Evolutionary conservation across 2,329 filamentous ascomycete genomes (phyloP).

Genomic region (Aureobasidium zeae): DNA sequence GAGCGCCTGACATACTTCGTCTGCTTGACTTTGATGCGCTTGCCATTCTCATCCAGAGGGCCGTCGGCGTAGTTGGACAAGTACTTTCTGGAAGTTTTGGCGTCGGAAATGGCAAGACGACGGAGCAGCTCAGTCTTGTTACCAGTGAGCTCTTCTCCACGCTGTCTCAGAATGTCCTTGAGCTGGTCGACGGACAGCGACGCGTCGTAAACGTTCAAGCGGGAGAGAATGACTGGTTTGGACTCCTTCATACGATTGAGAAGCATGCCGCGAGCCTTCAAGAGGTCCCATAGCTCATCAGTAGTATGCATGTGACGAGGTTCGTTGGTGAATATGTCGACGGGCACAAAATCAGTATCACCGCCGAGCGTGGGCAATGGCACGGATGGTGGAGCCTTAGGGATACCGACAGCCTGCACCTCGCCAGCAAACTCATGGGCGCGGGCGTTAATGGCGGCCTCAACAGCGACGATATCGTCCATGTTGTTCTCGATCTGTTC

Average conservation of each 20-base stretch:
- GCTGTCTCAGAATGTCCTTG: conserved; percentile 21
- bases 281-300: conserved; percentile 15
- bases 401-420: not conserved
- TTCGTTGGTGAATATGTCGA: conserved; percentile 15
- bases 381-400: not conserved
- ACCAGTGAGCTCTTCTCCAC: conserved; percentile 22
- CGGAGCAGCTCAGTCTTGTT: conserved; percentile 22
- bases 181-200: conserved; percentile 23
- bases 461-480: not conserved
- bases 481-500: not conserved
- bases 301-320: conserved; percentile 17
- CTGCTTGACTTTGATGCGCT: not conserved
- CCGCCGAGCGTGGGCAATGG: not conserved
- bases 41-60: conserved; percentile 2
- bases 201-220: conserved; percentile 21
- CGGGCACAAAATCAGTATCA: not conserved
- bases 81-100: conserved; percentile 15
- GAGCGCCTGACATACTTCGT: too few species aligned
- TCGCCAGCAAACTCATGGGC: not conserved
- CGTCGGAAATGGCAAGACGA: conserved; percentile 24
- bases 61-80: not conserved
- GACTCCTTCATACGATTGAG: conserved; percentile 18
- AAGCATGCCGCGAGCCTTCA: conserved; percentile 18
- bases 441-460: conserved; percentile 3
- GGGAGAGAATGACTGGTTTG: conserved; percentile 16